phyloP scores from a whole-genome alignment of 2,329 filamentous ascomycete species.

The Penicillium sp. region DNA sequence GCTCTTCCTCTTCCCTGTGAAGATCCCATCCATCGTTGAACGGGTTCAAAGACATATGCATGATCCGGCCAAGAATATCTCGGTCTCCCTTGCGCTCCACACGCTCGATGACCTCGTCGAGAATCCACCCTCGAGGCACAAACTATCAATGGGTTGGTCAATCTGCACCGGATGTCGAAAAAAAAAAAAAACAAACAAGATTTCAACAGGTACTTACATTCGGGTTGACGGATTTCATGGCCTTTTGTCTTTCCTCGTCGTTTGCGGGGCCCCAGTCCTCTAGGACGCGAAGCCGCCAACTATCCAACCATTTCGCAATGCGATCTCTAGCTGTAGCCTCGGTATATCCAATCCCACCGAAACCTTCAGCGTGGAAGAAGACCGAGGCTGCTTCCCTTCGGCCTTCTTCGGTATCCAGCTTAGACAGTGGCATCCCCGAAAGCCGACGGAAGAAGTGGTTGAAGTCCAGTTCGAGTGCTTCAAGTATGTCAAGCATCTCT shows the following conservation, averaged over 20 bases:
- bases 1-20: constrained; percentile 70
- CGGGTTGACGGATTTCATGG: constrained; percentile 87
- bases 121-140: constrained; percentile 82
- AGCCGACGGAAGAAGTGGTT: constrained; percentile 89
- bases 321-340: constrained; percentile 65
- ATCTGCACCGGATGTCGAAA: background rate
- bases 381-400: constrained; percentile 64
- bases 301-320: constrained; percentile 76
- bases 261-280: constrained; percentile 71
- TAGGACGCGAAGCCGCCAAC: constrained; percentile 68
- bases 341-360: constrained; percentile 57
- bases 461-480: constrained; percentile 83
- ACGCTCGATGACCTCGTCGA: constrained; percentile 87
- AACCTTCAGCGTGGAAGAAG: constrained; percentile 79
- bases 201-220: constrained; percentile 51
- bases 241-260: constrained; percentile 63
- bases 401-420: constrained; percentile 64
- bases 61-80: constrained; percentile 71
- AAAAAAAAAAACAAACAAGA: background rate
- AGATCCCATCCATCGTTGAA: constrained; percentile 70
- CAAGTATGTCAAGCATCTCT: constrained; percentile 77
- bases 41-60: constrained; percentile 80
- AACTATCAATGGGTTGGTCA: constrained; percentile 53
- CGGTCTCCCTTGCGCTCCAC: constrained; percentile 83
- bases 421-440: constrained; percentile 60